Conservation (phyloP, 495 filamentous ascomycete genomes). For the Xylaria longipes region DNA sequence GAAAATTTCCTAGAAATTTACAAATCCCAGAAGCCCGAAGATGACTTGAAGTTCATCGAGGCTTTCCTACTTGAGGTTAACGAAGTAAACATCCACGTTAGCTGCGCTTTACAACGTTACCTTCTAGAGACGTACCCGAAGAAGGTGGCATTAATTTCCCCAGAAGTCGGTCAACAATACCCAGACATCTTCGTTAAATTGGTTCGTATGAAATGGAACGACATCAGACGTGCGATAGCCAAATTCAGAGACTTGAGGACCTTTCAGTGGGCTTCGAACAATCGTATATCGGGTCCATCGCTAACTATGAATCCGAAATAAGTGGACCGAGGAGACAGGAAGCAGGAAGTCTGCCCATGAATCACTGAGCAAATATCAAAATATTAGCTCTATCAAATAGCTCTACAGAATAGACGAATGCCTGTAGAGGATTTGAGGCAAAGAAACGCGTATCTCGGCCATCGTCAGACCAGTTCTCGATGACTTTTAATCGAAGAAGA, state of each 20-base stretch:
- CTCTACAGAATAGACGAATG: neutral
- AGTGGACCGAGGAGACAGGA: neutral
- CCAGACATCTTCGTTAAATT: constrained; percentile 17
- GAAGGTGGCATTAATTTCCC: constrained; percentile 2
- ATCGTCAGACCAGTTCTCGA: neutral
- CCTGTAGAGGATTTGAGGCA: neutral
- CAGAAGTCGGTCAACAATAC: neutral
- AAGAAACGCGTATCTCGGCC: neutral
- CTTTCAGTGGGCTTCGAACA: constrained; percentile 14
- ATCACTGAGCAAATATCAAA: neutral
- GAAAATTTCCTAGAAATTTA: neutral
- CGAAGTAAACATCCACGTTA: constrained; percentile 15
- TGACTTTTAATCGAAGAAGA: neutral
- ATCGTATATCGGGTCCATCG: constrained; percentile 7
- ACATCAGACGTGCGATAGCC: constrained; percentile 1
- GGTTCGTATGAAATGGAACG: constrained; percentile 6
- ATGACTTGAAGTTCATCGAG: constrained; percentile 10
- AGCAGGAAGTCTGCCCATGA: neutral
- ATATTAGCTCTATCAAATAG: neutral
- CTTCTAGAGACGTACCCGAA: constrained; percentile 14
- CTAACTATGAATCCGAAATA: neutral
- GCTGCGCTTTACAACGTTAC: constrained; percentile 21
- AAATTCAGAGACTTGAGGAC: constrained; percentile 6
- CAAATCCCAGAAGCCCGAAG: constrained; percentile 9
- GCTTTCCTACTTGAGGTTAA: neutral